Percentiles rank a stretch among this genome's conserved stretches.
These are phyloP conservation scores for Pythium aquatile DNA, from an alignment of 352 stramenopile genomes.

Conservation along the genomic window DNA sequence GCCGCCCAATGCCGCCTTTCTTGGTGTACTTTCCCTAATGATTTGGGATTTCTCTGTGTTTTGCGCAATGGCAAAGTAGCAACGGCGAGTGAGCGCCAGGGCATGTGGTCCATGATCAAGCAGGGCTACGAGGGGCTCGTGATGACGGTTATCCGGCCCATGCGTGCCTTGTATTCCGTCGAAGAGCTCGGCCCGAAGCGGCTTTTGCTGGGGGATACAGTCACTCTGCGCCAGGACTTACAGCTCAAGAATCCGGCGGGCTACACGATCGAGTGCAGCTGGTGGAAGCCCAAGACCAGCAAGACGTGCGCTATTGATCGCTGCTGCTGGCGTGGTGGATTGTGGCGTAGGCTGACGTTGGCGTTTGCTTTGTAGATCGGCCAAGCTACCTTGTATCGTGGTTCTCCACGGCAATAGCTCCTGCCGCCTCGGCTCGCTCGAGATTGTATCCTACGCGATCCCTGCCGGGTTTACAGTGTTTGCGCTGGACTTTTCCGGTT, in stretches of 20 bases:
- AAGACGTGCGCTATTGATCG: conserved; percentile 25
- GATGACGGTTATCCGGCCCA: conserved; percentile 74
- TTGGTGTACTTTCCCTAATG: too few species aligned
- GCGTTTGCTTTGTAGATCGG: conserved; percentile 4
- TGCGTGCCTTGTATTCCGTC: conserved; percentile 56
- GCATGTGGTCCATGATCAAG: conserved; percentile 82
- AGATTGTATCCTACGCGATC: conserved; percentile 78
- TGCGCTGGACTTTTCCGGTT: conserved; percentile 77
- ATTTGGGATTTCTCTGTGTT: conserved; percentile 4
- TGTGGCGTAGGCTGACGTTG: background rate
- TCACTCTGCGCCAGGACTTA: conserved; percentile 66
- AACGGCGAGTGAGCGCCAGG: conserved; percentile 42
- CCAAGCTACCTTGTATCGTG: conserved; percentile 73
- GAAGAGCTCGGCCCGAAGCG: conserved; percentile 67
- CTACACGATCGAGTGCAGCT: conserved; percentile 82
- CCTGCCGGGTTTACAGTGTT: conserved; percentile 81
- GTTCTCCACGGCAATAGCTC: conserved; percentile 85
- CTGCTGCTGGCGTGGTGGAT: background rate
- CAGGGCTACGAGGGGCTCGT: conserved; percentile 82
- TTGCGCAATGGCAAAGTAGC: conserved; percentile 11
- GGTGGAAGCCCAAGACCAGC: conserved; percentile 64
- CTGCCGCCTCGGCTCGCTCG: conserved; percentile 62
- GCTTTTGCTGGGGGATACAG: conserved; percentile 49
- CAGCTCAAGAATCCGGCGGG: conserved; percentile 74
- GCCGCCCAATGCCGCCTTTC: background rate